Percentiles rank a stretch among this genome's conserved stretches.
These are phyloP conservation scores for Articulospora tetracladia DNA, from an alignment of 495 filamentous ascomycete genomes.

Conservation along the genomic window DNA sequence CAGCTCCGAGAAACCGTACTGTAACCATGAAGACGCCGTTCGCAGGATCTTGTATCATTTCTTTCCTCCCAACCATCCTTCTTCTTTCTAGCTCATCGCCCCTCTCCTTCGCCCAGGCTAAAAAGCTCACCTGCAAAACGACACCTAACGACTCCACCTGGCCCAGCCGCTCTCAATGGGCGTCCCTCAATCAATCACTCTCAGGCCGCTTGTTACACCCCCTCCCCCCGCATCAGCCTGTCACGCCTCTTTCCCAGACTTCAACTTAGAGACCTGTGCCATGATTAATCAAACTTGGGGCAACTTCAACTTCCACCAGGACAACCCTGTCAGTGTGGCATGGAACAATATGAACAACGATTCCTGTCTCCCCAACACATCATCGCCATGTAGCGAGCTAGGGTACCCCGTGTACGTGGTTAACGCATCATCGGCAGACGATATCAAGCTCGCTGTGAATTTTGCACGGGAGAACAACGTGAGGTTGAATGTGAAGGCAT, in stretches of 20 bases:
- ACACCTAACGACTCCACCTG: not conserved
- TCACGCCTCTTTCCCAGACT: not conserved
- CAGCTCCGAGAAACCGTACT: not conserved
- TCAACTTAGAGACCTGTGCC: not conserved
- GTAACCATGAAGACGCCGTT: not conserved
- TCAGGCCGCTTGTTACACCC: not conserved
- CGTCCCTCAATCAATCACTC: not conserved
- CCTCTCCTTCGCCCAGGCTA: not conserved
- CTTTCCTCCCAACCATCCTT: not conserved
- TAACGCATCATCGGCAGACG: slow-evolving; percentile 35
- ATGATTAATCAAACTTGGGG: not conserved
- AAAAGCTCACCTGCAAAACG: slow-evolving; percentile 1
- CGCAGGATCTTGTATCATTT: not conserved
- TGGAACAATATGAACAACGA: slow-evolving; percentile 26
- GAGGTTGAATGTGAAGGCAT: slow-evolving; percentile 56
- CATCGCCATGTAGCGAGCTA: slow-evolving; percentile 17
- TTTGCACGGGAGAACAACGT: slow-evolving; percentile 49
- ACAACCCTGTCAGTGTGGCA: slow-evolving; percentile 35
- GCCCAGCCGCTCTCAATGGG: not conserved
- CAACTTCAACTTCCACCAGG: slow-evolving; percentile 23
- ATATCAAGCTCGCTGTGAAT: slow-evolving; percentile 35
- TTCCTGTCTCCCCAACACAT: slow-evolving; percentile 15
- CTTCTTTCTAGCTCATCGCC: not conserved
- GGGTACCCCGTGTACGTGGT: slow-evolving; percentile 45
- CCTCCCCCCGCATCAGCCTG: not conserved